Base-by-base conservation (phyloP, 1,284 basidiomycete genomes). In the Peniophora sp. region DNA sequence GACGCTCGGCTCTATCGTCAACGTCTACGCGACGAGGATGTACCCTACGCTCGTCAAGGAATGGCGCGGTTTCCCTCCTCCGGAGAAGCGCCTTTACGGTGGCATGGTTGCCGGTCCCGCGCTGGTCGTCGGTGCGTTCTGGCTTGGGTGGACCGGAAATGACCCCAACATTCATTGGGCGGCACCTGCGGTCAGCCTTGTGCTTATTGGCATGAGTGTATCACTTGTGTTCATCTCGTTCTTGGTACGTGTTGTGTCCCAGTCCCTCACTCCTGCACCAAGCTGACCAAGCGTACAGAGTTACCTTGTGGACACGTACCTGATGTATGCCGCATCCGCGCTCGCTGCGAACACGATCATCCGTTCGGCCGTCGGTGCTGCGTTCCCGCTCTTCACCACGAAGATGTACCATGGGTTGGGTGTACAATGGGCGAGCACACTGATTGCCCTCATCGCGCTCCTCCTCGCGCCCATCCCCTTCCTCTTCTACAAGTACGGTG, bases 341-440 rank as follows among this genome's bases (percentile, higher is more conserved):
- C 77, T 89, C 43, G 81, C 86, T 0, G 85, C 82, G 8, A 86
- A 86, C 64, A 88, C 84, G 0, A 71, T 88, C 55, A 65, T 81
- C 47, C 79, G 85, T 47, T 84, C 79, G 0, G 77, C 77, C 0
- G 72, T 79, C 1, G 85, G 80, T 12, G 81, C 84, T 0, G 77
- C 78, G 0, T 86, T 89, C 70, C 85, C 85, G 3, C 67, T 89
- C 9, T 88, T 86, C 68, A 82, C 77, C 0, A 69, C 71, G 2
- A 75, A 80, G 59, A 80, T 83, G 78, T 83, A 79, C 65, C 65
- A 63, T 19, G 67, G 73, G 68, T 57, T 83, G 45, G 75, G 75
- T 6, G 69, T 79, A 43, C 72, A 76, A 56, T 81, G 79, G 77
- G 77, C 78, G 3, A 70, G 69, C 38, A 79, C 77, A 10, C 63